phyloP scores from a whole-genome alignment of 345 rosid species.

The Acer yangbiense region DNA sequence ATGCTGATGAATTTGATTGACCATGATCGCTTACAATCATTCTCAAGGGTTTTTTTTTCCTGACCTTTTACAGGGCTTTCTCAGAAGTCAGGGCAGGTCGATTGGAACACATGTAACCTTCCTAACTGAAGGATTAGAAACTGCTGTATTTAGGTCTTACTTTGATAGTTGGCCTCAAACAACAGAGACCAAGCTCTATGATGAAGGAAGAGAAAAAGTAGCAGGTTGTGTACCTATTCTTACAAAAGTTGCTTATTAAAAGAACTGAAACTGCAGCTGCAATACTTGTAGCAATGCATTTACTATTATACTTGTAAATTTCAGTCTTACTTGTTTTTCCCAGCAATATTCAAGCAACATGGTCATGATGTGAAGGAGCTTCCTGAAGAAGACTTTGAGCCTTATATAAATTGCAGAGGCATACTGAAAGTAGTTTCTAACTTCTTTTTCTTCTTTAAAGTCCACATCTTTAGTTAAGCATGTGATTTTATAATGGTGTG shows the following conservation, averaged over 20 bases:
- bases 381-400: slow-evolving; percentile 59
- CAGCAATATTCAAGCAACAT: slow-evolving; percentile 78
- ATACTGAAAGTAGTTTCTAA: slow-evolving; percentile 52
- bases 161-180: slow-evolving; percentile 73
- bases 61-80: slow-evolving; percentile 45
- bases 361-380: slow-evolving; percentile 81
- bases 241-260: slow-evolving; percentile 4
- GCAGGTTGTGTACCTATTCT: slow-evolving; percentile 57
- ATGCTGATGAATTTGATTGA: slow-evolving; percentile 15
- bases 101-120: slow-evolving; percentile 54
- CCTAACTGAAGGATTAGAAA: slow-evolving; percentile 79
- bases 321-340: slow-evolving; percentile 17
- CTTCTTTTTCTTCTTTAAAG: neutral
- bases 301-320: slow-evolving; percentile 16
- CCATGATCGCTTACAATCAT: slow-evolving; percentile 15
- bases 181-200: slow-evolving; percentile 57
- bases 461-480: neutral
- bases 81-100: slow-evolving; percentile 64
- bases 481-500: neutral
- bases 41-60: slow-evolving; percentile 17
- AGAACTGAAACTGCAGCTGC: neutral
- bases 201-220: slow-evolving; percentile 88
- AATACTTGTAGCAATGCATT: slow-evolving; percentile 2
- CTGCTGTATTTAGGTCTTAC: slow-evolving; percentile 59
- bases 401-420: slow-evolving; percentile 57